These are phyloP conservation scores for Aspergillus asperescens DNA, from an alignment of 495 filamentous ascomycete species.

Conservation along the genomic window DNA sequence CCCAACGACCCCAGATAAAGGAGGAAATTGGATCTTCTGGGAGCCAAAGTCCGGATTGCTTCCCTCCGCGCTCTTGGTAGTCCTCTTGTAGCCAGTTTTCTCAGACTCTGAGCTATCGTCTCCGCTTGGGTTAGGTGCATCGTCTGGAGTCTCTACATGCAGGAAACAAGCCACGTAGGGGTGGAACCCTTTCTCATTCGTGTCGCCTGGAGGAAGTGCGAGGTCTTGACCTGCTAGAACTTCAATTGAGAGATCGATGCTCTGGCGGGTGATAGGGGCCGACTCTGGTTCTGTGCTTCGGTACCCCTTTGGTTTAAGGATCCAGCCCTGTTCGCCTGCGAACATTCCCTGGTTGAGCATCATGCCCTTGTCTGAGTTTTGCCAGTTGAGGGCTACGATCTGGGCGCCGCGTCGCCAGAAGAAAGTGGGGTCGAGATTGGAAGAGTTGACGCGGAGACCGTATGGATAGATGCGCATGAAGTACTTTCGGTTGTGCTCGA, in stretches of 20 bases:
- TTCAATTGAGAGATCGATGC: constrained; percentile 44
- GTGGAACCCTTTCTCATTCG: constrained; percentile 55
- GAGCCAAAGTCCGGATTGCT: constrained; percentile 64
- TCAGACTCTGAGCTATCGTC: constrained; percentile 40
- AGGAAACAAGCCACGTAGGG: constrained; percentile 80
- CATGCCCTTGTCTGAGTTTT: constrained; percentile 83
- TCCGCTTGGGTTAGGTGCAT: constrained; percentile 16
- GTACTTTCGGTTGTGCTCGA: constrained; percentile 75
- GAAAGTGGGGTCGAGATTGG: constrained; percentile 74
- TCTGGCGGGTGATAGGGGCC: constrained; percentile 22
- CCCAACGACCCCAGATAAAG: constrained; percentile 61
- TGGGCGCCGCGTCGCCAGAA: constrained; percentile 91
- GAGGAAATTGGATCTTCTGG: constrained; percentile 58
- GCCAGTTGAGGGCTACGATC: constrained; percentile 93
- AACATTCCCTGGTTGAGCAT: constrained; percentile 98
- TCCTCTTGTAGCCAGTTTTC: constrained; percentile 63
- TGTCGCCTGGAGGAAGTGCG: constrained; percentile 44
- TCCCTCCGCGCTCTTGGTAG: constrained; percentile 56
- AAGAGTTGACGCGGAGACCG: constrained; percentile 73
- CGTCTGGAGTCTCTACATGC: constrained; percentile 61
- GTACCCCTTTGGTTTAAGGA: constrained; percentile 74
- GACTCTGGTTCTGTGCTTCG: constrained; percentile 33
- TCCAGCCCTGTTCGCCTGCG: constrained; percentile 69
- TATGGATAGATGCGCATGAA: constrained; percentile 89
- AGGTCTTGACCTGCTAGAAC: constrained; percentile 51